phyloP scores from a whole-genome alignment of 1,284 basidiomycete genomes.

The Ustilago vetiveriae region DNA sequence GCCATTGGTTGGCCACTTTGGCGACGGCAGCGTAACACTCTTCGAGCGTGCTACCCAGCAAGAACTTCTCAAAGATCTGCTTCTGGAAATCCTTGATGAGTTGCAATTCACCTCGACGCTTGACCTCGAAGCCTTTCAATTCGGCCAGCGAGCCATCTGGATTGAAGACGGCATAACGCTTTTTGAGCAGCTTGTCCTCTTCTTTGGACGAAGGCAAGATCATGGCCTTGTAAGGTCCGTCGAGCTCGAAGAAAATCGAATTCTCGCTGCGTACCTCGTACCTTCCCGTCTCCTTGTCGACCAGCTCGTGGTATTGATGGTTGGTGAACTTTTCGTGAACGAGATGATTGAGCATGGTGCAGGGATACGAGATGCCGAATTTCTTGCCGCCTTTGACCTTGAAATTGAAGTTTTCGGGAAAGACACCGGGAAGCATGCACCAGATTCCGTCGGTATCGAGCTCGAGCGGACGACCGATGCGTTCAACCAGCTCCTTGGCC shows the following conservation, averaged over 20 bases:
- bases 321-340: conserved; percentile 97
- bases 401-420: conserved; percentile 98
- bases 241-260: conserved; percentile 99
- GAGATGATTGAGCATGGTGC: conserved; percentile 99
- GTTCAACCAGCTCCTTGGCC: conserved; percentile 94
- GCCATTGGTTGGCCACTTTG: conserved; percentile 93
- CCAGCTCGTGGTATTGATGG: conserved; percentile 93
- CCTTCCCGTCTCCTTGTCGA: conserved; percentile 80
- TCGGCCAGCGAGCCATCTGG: conserved; percentile 96
- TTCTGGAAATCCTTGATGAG: conserved; percentile 99
- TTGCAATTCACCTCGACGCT: conserved; percentile 95
- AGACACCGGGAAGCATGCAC: conserved; percentile 99
- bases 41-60: conserved; percentile 88
- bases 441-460: conserved; percentile 99
- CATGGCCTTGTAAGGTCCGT: conserved; percentile 99
- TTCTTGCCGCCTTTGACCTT: conserved; percentile 87
- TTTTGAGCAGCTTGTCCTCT: conserved; percentile 98
- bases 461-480: conserved; percentile 95
- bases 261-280: conserved; percentile 94
- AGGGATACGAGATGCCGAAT: conserved; percentile 94
- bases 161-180: conserved; percentile 99
- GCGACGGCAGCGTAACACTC: conserved; percentile 97
- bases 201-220: conserved; percentile 99
- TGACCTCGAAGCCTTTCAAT: conserved; percentile 98
- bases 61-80: conserved; percentile 96